Base-by-base conservation (phyloP, 352 stramenopile species). In the Phytophthora multivora region DNA sequence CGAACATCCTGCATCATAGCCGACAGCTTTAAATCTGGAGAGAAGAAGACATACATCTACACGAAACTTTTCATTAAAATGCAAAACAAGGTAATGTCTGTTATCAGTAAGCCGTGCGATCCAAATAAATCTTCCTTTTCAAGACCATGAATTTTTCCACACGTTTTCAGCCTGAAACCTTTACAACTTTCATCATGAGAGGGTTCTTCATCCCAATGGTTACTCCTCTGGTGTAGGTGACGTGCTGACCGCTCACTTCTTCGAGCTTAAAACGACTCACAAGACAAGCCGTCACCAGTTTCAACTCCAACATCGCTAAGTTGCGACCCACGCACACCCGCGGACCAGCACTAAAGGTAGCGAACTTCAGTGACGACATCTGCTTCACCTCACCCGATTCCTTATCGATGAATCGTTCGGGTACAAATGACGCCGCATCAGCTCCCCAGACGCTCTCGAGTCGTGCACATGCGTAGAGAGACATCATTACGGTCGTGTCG, bases 241-340 rank as follows among this genome's bases (percentile, higher is more conserved):
- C 33, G 19, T 63, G 23, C 33, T 83, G 64, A 0, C 41, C 63
- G 4, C 26, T 39, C 10, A 71, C 28, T 36, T 74, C 23, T 15
- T 23, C 43, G 13, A 91, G 41, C 11, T 73, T 19, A 39, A 86
- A 91, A 11, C 67, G 56, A 15, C 58, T 62, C 16, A 92, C 59
- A 13, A 92, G 21, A 13, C 31, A 50, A 0, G 49, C 21, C 8
- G 77, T 21, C 16, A 85, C 59, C 12, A 88, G 70, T 33, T 92
- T 90, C 42, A 91, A 75, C 60, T 92, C 77, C 4, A 91, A 28
- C 58, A 91, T 52, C 8, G 86, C 84, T 15, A 93, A 39, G 35
- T 69, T 66, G 46, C 42, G 40, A 28, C 59, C 59, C 13, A 67
- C 59, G 18, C 55, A 72, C 12, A 66, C 41, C 13, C 56, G 62